Conservation (phyloP, 192 early-diverging fungal species). For the Phycomyces blakesleeanus region DNA sequence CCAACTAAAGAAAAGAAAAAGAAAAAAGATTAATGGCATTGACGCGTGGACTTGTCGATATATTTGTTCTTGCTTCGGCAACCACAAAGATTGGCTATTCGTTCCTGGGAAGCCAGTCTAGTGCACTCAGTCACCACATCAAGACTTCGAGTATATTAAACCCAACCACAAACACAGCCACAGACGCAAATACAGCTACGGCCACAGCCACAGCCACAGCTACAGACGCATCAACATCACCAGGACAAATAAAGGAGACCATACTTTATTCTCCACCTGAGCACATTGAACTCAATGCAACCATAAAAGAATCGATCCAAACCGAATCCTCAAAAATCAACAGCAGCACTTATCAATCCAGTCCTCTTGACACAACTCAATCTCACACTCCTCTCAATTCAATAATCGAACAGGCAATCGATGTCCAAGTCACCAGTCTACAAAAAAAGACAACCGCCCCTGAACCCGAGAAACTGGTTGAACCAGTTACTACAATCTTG, state of each 20-base stretch:
- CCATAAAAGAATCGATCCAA: no score
- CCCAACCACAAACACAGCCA: conserved; percentile 12
- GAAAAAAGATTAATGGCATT: conserved; percentile 15
- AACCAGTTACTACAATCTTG: background rate
- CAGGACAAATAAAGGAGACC: background rate
- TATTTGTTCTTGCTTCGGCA: conserved; percentile 13
- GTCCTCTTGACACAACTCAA: no score
- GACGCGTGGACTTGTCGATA: conserved; percentile 23
- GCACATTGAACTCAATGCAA: no score
- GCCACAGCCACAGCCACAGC: background rate
- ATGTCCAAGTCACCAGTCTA: background rate
- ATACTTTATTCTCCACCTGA: no score
- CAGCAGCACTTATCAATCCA: no score
- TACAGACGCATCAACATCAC: background rate
- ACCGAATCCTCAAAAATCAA: no score
- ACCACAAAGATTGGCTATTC: conserved; percentile 8
- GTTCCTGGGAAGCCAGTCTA: conserved; percentile 9
- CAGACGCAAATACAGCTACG: background rate
- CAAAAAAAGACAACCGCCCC: background rate
- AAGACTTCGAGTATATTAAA: conserved; percentile 31
- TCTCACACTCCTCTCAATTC: no score
- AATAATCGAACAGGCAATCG: background rate
- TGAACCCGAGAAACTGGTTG: background rate
- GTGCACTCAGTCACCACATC: conserved; percentile 20
- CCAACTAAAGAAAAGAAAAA: no score